Conservation (phyloP, 2,329 filamentous ascomycete species). For the Ophiosphaerella herpotricha region DNA sequence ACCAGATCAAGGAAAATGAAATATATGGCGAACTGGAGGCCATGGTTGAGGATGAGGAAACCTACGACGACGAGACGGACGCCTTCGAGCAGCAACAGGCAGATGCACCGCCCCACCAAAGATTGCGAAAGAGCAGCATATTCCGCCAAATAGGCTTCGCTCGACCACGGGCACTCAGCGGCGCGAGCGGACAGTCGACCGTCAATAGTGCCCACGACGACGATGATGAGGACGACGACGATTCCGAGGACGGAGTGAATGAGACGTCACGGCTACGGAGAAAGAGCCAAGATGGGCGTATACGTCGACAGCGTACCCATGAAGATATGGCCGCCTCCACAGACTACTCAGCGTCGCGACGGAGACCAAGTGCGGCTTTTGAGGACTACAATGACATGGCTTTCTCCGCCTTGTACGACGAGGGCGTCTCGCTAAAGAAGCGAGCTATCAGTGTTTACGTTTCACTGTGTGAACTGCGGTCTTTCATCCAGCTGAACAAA, state of each 20-base stretch:
- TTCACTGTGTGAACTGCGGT: slow-evolving; percentile 91
- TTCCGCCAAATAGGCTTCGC: slow-evolving; percentile 57
- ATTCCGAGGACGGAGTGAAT: slow-evolving; percentile 64
- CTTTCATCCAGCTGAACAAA: slow-evolving; percentile 92
- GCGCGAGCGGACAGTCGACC: slow-evolving; percentile 49
- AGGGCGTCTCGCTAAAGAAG: slow-evolving; percentile 88
- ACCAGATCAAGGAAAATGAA: slow-evolving; percentile 84
- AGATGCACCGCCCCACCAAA: slow-evolving; percentile 44
- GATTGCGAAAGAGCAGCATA: slow-evolving; percentile 55
- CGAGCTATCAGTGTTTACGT: slow-evolving; percentile 86
- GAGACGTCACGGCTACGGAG: slow-evolving; percentile 50
- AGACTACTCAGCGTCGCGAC: slow-evolving; percentile 61
- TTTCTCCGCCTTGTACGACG: slow-evolving; percentile 69
- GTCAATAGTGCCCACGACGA: slow-evolving; percentile 53
- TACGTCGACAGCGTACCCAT: slow-evolving; percentile 22
- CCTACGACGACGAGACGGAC: slow-evolving; percentile 64
- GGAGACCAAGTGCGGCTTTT: slow-evolving; percentile 68
- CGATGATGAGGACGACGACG: slow-evolving; percentile 58
- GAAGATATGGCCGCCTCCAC: slow-evolving; percentile 65
- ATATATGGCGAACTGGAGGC: slow-evolving; percentile 79
- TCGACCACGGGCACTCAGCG: slow-evolving; percentile 52
- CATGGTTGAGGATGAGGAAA: slow-evolving; percentile 74
- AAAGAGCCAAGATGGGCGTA: slow-evolving; percentile 44
- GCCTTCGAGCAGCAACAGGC: slow-evolving; percentile 43
- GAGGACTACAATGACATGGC: slow-evolving; percentile 81